Base-by-base conservation (phyloP, 2,329 filamentous ascomycete species). In the Akanthomyces uredinophilus region DNA sequence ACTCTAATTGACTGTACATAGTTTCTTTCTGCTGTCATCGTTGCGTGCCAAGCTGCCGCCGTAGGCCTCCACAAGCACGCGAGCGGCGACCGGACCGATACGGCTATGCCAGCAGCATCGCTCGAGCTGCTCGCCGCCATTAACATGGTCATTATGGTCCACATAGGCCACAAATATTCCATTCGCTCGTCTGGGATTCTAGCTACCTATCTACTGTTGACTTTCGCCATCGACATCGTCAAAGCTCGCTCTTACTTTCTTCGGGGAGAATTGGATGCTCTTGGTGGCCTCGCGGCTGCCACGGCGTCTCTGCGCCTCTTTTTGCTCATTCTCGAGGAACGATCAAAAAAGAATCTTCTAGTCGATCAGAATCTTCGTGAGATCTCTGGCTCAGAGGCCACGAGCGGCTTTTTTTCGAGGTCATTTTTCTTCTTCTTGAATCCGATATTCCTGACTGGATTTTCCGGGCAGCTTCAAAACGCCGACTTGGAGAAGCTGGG, bases 201-300 rank as follows among this genome's bases (percentile, higher is more conserved):
- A 18, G 67, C 64, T 27, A 18, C 55, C 3, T 77, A 72, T 49
- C 68, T 77, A 4, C 61, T 75, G 39, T 52, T 70, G 5, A 71
- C 72, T 0, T 63, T 72, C 2, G 47, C 75, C 11, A 69, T 75
- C 35, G 74, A 77, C 22, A 64, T 71, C 20, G 70, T 73, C 1
- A 65, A 69, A 11, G 63, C 67, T 2, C 65, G 75, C 27, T 76
- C 75, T 0, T 66, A 73, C 0, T 75, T 71, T 68, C 64, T 75
- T 5, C 69, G 73, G 5, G 56, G 52, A 2, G 55, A 20, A 8
- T 63, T 70, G 39, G 24, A 50, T 2, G 35, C 60, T 3, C 67
- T 75, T 24, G 71, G 69, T 1, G 60, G 52, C 11, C 60, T 74
- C 1, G 72, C 72, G 41, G 69, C 68, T 0, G 61, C 68, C 0